These are phyloP conservation scores for Hypomontagnella monticulosa DNA, from an alignment of 495 filamentous ascomycete genomes.

Conservation along the genomic window DNA sequence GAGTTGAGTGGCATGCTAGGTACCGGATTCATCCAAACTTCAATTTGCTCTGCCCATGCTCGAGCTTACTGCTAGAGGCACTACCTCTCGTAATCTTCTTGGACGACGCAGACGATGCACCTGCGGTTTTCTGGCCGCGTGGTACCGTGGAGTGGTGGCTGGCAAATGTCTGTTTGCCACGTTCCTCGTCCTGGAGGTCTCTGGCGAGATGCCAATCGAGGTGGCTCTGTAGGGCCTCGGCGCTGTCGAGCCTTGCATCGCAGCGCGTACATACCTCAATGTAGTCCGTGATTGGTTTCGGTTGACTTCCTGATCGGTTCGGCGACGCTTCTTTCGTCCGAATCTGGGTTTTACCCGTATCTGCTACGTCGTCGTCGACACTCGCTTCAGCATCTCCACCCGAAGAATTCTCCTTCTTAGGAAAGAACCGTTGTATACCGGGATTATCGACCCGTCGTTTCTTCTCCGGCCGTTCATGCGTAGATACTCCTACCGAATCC, in stretches of 20 bases:
- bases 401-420: conserved; percentile 45
- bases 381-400: conserved; percentile 36
- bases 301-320: conserved; percentile 44
- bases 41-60: conserved; percentile 81
- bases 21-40: conserved; percentile 67
- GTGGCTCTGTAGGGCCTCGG: conserved; percentile 75
- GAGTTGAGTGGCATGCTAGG: conserved; percentile 38
- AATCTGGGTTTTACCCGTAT: conserved; percentile 32
- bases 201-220: conserved; percentile 97
- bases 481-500: conserved; percentile 41
- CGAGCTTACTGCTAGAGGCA: conserved; percentile 60
- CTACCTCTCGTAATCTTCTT: conserved; percentile 43
- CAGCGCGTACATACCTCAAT: conserved; percentile 70
- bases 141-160: conserved; percentile 45
- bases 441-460: conserved; percentile 60
- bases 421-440: conserved; percentile 70
- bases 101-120: conserved; percentile 43
- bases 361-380: conserved; percentile 44
- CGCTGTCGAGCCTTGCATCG: conserved; percentile 61
- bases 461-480: conserved; percentile 58
- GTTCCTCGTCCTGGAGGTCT: conserved; percentile 74
- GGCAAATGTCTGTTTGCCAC: conserved; percentile 56
- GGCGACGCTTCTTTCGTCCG: conserved; percentile 28
- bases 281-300: conserved; percentile 58
- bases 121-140: conserved; percentile 47